Evolutionary conservation across 345 rosid species (phyloP).

Genomic region (Populus alba): DNA sequence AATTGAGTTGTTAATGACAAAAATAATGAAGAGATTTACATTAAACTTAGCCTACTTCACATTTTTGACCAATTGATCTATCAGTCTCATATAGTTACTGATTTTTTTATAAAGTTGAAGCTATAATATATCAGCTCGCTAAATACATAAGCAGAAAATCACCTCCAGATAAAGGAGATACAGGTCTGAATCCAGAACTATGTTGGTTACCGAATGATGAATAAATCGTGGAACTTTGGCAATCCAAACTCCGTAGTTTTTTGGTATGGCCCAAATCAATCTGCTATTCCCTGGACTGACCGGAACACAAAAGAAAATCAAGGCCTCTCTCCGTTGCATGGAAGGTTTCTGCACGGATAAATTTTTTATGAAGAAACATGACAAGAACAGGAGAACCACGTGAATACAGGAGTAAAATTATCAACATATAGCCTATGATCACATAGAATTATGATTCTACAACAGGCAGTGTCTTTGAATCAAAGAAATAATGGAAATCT

Average conservation of each 20-base stretch:
- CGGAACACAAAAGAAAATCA: conserved; percentile 82
- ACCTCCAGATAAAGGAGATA: conserved; percentile 92
- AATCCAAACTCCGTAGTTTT: conserved; percentile 62
- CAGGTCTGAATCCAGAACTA: conserved; percentile 83
- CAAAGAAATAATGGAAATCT: no score
- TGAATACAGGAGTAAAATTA: no score
- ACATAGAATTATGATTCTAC: neutral
- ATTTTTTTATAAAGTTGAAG: no score
- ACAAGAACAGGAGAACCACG: neutral
- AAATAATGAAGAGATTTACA: no score
- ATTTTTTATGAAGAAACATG: neutral
- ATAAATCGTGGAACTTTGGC: conserved; percentile 81
- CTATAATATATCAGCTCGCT: no score
- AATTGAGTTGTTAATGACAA: no score
- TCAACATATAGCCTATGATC: neutral
- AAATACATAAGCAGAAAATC: neutral
- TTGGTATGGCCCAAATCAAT: conserved; percentile 75
- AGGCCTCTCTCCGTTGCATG: conserved; percentile 35
- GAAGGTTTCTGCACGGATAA: conserved; percentile 25
- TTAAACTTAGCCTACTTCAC: neutral
- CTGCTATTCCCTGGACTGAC: conserved; percentile 90
- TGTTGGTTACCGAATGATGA: conserved; percentile 68
- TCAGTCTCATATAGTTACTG: neutral
- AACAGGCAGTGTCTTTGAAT: neutral
- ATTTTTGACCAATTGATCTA: neutral